Conservation (phyloP, 2,329 filamentous ascomycete genomes). For the Diaporthe capsici region DNA sequence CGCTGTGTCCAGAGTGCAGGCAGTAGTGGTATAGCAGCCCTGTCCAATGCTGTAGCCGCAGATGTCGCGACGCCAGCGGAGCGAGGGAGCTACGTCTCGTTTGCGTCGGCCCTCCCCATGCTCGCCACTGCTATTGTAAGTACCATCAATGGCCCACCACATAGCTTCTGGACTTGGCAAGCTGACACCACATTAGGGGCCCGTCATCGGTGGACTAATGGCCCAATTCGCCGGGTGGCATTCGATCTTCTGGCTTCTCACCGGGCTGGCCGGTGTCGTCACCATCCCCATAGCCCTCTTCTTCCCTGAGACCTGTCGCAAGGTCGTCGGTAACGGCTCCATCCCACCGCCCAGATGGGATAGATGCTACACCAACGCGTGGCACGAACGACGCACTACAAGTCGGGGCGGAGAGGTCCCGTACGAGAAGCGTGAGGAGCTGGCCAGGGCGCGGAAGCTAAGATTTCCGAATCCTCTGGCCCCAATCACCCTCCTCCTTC, state of each 20-base stretch:
- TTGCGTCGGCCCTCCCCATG: conserved; percentile 53
- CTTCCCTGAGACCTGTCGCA: conserved; percentile 52
- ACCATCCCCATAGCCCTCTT: conserved; percentile 39
- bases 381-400: not conserved
- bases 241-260: conserved; percentile 70
- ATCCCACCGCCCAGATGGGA: conserved; percentile 53
- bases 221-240: conserved; percentile 67
- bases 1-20: conserved; percentile 60
- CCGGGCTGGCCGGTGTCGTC: conserved; percentile 51
- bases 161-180: not conserved
- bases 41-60: conserved; percentile 68
- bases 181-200: conserved; percentile 43
- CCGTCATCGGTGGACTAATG: conserved; percentile 67
- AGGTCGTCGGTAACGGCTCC: conserved; percentile 62
- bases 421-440: not conserved
- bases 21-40: conserved; percentile 68
- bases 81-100: conserved; percentile 67
- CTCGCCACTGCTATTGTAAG: conserved; percentile 47
- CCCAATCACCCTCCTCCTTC: not conserved
- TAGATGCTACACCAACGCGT: not conserved
- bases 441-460: not conserved
- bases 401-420: not conserved
- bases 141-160: not conserved
- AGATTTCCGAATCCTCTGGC: not conserved
- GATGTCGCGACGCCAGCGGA: conserved; percentile 75